A percentile compares a stretch with the other conserved stretches of the same genome.
These are phyloP conservation scores for Alloascoidea hylecoeti DNA, from an alignment of 805 yeast species.

Conservation along the genomic window DNA sequence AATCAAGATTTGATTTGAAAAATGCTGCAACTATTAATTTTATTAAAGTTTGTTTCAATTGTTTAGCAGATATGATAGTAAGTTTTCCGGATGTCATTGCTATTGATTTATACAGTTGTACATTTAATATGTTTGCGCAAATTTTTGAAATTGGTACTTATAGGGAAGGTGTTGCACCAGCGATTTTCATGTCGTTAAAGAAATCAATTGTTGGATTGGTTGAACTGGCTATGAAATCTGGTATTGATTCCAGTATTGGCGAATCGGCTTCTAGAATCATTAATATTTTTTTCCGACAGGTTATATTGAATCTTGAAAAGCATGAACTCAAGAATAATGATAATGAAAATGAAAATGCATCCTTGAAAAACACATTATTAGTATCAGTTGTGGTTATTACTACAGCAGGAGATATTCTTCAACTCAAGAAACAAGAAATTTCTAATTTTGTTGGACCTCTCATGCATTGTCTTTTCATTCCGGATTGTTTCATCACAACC, in stretches of 20 bases:
- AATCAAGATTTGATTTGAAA: slow-evolving; percentile 9
- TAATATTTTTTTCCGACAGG: slow-evolving; percentile 3
- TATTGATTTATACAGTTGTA: slow-evolving; percentile 57
- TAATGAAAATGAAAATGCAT: slow-evolving; percentile 4
- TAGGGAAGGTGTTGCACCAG: slow-evolving; percentile 31
- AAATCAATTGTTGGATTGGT: slow-evolving; percentile 21
- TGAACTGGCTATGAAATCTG: slow-evolving; percentile 13
- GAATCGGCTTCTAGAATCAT: slow-evolving; percentile 8
- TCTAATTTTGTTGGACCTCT: slow-evolving; percentile 20
- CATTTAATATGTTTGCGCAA: slow-evolving; percentile 46
- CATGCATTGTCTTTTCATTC: slow-evolving; percentile 19
- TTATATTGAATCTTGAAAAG: slow-evolving; percentile 3
- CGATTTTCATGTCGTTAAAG: slow-evolving; percentile 36
- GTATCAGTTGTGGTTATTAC: slow-evolving; percentile 31
- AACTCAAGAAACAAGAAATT: slow-evolving; percentile 21
- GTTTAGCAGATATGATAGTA: slow-evolving; percentile 47
- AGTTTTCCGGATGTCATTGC: slow-evolving; percentile 56
- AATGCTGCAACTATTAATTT: slow-evolving; percentile 22
- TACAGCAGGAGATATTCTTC: slow-evolving; percentile 19
- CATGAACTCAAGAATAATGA: no score
- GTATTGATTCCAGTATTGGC: slow-evolving; percentile 22
- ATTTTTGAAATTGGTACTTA: slow-evolving; percentile 31
- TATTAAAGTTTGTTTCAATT: slow-evolving; percentile 33
- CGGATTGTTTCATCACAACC: slow-evolving; percentile 24
- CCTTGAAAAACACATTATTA: slow-evolving; percentile 19